Evolutionary conservation across 371 early-diverging fungal species (phyloP), one percentile per base, ranked within the genome.

Genomic region (Blakeslea trispora): DNA sequence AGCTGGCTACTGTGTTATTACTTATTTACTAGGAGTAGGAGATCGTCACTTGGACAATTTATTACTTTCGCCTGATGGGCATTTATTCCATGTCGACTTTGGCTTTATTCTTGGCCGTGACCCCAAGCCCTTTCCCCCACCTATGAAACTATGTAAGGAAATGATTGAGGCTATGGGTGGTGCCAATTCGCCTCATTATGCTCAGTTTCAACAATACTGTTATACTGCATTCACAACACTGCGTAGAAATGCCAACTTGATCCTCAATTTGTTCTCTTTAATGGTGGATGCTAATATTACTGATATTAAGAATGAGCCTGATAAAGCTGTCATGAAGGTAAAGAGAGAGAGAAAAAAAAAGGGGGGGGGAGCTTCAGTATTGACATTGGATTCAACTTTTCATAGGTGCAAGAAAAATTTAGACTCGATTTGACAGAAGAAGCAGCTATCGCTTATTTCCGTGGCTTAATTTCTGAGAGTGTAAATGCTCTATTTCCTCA

Each of bases 91-190:
- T 68, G 91, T 99, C 34, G 99, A 99, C 72, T 99, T 96, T 84
- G 96, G 97, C 10, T 99, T 93, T 72, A 95, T 98, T 39, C 85
- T 98, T 3, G 99, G 99, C 2, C 82, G 96, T 50, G 99, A 98
- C 68, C 99, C 99, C 0, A 98, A 98, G 66, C 98, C 98, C 9
- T 98, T 98, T 79, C 97, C 97, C 32, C 96, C 98, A 11, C 97
- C 98, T 0, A 98, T 98, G 97, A 98, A 98, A 67, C 86, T 99
- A 24, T 95, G 94, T 65, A 95, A 94, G 68, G 99, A 99, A 75
- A 99, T 99, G 98, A 94, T 97, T 22, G 99, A 99, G 62, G 95
- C 93, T 0, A 96, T 99, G 97, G 97, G 97, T 41, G 97, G 98
- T 11, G 84, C 91, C 22, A 77, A 83, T 45, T 90, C 92, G 2